Conservation (phyloP, 441 rosid genomes). For the Euphorbia corollata region DNA sequence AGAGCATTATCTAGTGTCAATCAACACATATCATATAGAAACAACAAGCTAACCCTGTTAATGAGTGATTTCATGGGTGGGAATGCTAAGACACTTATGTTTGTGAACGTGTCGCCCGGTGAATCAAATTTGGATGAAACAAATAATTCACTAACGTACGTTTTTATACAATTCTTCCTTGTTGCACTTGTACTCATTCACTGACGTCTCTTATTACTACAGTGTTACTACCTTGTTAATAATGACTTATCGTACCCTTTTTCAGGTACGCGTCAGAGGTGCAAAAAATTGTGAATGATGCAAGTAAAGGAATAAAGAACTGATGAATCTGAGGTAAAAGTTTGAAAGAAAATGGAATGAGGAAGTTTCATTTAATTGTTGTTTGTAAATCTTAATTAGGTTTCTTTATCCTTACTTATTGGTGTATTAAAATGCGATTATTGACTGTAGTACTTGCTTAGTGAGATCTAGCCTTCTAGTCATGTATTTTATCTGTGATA, state of each 20-base stretch:
- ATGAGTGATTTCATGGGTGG: slow-evolving; percentile 99
- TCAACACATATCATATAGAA: slow-evolving; percentile 89
- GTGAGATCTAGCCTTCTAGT: no score
- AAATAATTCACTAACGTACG: slow-evolving; percentile 77
- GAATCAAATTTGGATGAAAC: slow-evolving; percentile 92
- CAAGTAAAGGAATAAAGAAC: slow-evolving; percentile 86
- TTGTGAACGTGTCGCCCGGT: slow-evolving; percentile 83
- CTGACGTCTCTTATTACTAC: no score
- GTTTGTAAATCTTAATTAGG: no score
- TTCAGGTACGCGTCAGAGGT: slow-evolving; percentile 91
- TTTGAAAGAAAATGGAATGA: no score
- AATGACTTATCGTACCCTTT: not conserved
- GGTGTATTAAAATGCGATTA: no score
- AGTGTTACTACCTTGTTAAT: not conserved
- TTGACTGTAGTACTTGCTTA: no score
- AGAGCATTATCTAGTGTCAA: slow-evolving; percentile 76
- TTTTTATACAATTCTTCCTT: not conserved
- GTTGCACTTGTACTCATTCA: no score
- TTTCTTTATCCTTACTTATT: no score
- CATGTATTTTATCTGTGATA: no score
- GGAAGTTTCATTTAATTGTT: no score
- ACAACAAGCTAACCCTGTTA: slow-evolving; percentile 90
- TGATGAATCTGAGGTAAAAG: no score
- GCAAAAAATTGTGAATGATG: slow-evolving; percentile 77
- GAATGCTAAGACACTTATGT: slow-evolving; percentile 95